These are phyloP conservation scores for Rhodotorula paludigena DNA, from an alignment of 768 basidiomycete species.

Conservation along the genomic window DNA sequence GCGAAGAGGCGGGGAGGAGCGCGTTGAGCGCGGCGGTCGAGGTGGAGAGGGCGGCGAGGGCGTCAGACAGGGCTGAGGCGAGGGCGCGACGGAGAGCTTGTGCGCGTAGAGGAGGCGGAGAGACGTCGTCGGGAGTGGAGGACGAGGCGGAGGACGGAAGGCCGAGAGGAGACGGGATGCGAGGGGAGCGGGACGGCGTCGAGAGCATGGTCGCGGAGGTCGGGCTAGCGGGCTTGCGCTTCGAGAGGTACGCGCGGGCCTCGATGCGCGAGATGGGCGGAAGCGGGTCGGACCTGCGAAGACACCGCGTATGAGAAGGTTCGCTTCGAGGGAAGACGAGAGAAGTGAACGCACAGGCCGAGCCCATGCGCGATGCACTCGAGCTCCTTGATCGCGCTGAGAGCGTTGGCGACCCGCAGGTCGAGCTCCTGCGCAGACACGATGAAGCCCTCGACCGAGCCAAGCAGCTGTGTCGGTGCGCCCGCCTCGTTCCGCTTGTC, in stretches of 20 bases:
- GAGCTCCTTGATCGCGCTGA: slow-evolving; percentile 15
- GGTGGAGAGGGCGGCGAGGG: neutral
- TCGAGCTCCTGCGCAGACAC: slow-evolving; percentile 20
- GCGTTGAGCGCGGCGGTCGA: neutral
- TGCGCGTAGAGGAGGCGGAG: neutral
- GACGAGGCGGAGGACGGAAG: neutral
- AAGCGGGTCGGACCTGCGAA: slow-evolving; percentile 17
- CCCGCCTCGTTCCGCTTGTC: neutral
- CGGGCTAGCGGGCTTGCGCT: neutral
- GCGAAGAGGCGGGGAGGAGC: slow-evolving; percentile 1
- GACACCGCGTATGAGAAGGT: neutral
- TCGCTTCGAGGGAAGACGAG: neutral
- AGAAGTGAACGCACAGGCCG: neutral
- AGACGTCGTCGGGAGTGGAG: neutral
- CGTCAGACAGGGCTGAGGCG: neutral
- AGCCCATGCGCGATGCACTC: slow-evolving; percentile 18
- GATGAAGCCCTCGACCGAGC: slow-evolving; percentile 11
- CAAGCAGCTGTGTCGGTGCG: neutral
- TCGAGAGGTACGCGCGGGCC: neutral
- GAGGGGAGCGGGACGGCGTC: neutral
- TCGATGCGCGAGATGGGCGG: slow-evolving; percentile 24
- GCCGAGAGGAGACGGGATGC: neutral
- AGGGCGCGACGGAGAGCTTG: neutral
- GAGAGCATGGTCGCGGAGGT: neutral
- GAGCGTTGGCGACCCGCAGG: neutral